Evolutionary conservation across 192 early-diverging fungal species (phyloP), one percentile per base, ranked within the genome.

Genomic region (Coemansia sp.): DNA sequence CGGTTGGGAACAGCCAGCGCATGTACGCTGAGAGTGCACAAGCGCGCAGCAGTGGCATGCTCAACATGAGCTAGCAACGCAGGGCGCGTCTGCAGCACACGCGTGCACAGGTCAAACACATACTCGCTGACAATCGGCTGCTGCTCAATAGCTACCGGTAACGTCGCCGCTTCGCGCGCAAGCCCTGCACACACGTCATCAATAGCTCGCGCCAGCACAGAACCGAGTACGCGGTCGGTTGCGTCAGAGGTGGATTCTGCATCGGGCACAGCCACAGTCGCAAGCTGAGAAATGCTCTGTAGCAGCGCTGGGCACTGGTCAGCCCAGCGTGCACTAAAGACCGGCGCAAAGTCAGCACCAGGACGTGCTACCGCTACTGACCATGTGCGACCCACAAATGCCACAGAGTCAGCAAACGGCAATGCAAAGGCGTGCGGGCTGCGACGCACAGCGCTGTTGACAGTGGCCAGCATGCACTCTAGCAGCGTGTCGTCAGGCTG

Each of bases 1-100:
- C 76, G 76, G 42, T 55, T 79, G 28, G 76, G 71, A 2, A 79
- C 67, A 0, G 67, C 42, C 61, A 79, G 68, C n/a, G 76, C 76
- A 12, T 73, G 71, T 14, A 57, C 47, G 64, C 71, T 64, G 24
- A 79, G 67, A 28, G 55, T 50, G 64, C 76, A 79, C 56, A 79
- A 44, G 9, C 58, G 56, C 17, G 53, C 67, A 10, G 66, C 31
- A 0, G 70, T 54, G 1, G 64, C 36, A 28, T 5, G 57, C 14
- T 63, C 58, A 14, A 64, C 10, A 26, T 28, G 12, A 0, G 37
- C 53, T 34, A 79, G 55, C 36, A 73, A 56, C 47, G 44, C 64
- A 1, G 67, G 61, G 1, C 71, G 71, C 38, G 58, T 40, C 28
- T 67, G 64, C 57, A 79, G 53, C 38, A 63, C 70, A 1, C 71